These are phyloP conservation scores for Podila horticola DNA, from an alignment of 192 early-diverging fungal genomes.

Conservation along the genomic window DNA sequence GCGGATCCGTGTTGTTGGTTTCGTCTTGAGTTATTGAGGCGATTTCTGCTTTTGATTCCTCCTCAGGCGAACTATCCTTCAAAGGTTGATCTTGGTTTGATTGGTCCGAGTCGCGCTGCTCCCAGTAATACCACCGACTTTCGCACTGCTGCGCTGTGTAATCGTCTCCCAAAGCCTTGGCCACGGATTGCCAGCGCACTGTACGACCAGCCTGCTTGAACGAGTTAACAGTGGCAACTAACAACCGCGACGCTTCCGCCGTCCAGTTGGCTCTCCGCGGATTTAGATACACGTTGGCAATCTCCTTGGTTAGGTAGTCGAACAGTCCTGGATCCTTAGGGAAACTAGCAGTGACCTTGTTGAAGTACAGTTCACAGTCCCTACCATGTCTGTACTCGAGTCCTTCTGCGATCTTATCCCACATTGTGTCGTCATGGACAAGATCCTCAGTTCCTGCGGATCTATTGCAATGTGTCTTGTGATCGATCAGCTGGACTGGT, in stretches of 20 bases:
- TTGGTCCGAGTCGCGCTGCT: neutral
- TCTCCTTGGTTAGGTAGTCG: slow-evolving; percentile 4
- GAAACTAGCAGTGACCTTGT: slow-evolving; percentile 8
- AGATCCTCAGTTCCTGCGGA: neutral
- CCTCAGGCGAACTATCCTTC: neutral
- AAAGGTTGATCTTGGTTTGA: neutral
- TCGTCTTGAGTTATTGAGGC: neutral
- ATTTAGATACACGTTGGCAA: slow-evolving; percentile 18
- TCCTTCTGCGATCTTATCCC: slow-evolving; percentile 47
- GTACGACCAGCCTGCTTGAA: slow-evolving; percentile 1
- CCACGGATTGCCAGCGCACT: slow-evolving; percentile 25
- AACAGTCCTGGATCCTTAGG: slow-evolving; percentile 32
- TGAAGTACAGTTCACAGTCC: slow-evolving; percentile 37
- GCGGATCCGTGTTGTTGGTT: neutral
- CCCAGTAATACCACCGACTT: slow-evolving; percentile 31
- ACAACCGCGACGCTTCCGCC: neutral
- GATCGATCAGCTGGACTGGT: neutral
- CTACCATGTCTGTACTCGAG: slow-evolving; percentile 39
- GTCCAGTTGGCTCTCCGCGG: slow-evolving; percentile 17
- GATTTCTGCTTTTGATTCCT: neutral
- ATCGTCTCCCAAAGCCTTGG: slow-evolving; percentile 3
- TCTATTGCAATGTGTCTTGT: neutral
- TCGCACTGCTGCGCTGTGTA: slow-evolving; percentile 27
- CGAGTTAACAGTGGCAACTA: slow-evolving; percentile 26
- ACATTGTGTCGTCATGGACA: neutral